Evolutionary conservation across 1,284 basidiomycete species (phyloP), one percentile per base, ranked within the genome.

Genomic region (Leccinum angustisporum): DNA sequence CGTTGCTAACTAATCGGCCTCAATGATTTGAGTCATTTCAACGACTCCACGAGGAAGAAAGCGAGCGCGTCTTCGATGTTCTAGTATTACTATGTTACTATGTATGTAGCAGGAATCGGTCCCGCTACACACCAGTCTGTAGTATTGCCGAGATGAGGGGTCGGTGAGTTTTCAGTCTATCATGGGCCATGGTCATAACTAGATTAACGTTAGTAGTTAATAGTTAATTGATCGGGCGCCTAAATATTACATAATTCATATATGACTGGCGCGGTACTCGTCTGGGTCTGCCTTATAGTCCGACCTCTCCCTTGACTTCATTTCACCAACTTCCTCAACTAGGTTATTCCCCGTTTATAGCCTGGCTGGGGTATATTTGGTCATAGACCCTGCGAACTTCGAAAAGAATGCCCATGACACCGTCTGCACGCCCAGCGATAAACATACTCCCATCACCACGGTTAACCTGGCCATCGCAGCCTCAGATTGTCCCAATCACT

Each of bases 261-360:
- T 48, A 60, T 56, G 30, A 69, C 68, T 54, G 68, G 33, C 59
- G 60, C 7, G 68, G 68, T 69, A 67, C 68, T 68, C 68, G 25
- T 13, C 5, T 1, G 1, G 54, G 5, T 16, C 48, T 51, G 31
- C 31, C 53, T 59, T 64, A 63, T 59, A 57, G 40, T 33, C 11
- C 4, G 25, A 16, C 5, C 56, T 51, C 56, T 51, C 5, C 58
- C 16, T 30, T 43, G 38, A n/a, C 33, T 33, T 18, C 36, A 30
- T 5, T 33, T 46, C 11, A 10, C 16, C 7, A 9, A 25, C 43
- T 11, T 21, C 18, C 48, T 51, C 21, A 54, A 27, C 48, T 10
- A 56, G 51, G 14, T n/a, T 18, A 10, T 18, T 52, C 14, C 25
- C 13, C 5, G 7, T 18, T 36, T 11, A 33, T 9, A 27, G 36